phyloP scores from a whole-genome alignment of 106 monocot genomes.

The Cymbidium sinense region DNA sequence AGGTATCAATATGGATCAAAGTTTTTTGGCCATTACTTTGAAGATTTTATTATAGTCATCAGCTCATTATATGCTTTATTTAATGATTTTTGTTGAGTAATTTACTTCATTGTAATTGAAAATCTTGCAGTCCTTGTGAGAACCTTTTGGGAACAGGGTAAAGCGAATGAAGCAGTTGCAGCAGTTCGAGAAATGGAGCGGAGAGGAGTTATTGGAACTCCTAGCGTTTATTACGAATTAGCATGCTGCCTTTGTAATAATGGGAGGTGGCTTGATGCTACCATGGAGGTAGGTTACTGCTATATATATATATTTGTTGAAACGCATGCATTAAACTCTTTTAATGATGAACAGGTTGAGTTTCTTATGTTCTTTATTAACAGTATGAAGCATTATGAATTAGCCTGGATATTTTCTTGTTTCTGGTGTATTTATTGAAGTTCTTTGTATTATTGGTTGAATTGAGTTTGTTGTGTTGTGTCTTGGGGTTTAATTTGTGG shows the following conservation, averaged over 20 bases:
- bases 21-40: not conserved
- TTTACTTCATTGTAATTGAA: not conserved
- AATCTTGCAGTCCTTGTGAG: conserved; percentile 70
- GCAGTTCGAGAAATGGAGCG: conserved; percentile 81
- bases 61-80: not conserved
- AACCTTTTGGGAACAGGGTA: conserved; percentile 79
- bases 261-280: conserved; percentile 84
- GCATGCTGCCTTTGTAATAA: conserved; percentile 78
- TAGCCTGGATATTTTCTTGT: too few relatives aligned
- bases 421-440: too few relatives aligned
- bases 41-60: not conserved
- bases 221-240: conserved; percentile 89
- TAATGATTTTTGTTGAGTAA: not conserved
- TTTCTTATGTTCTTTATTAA: not conserved
- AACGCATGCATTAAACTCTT: not conserved
- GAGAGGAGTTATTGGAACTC: conserved; percentile 78
- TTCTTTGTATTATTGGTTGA: not conserved
- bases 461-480: too few relatives aligned
- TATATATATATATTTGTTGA: not conserved
- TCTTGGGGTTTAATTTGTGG: not conserved
- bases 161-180: conserved; percentile 58
- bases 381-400: not conserved
- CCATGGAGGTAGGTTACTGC: conserved; percentile 50
- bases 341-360: not conserved
- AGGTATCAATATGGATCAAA: conserved; percentile 28